phyloP scores from a whole-genome alignment of 2,329 filamentous ascomycete genomes.

The Sclerotinia glacialis region DNA sequence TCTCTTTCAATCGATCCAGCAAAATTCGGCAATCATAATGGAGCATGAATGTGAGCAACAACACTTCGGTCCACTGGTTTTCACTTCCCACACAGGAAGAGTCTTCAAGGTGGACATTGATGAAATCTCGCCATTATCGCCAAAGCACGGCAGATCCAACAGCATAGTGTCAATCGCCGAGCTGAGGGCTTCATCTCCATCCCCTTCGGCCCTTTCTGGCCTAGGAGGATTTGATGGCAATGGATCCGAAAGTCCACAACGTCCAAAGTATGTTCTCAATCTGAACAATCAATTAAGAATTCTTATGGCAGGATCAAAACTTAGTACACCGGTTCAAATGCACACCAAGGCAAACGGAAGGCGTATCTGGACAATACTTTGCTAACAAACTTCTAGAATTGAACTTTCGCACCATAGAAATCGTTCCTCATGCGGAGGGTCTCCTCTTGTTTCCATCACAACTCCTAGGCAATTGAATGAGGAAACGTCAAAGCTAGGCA shows the following conservation, averaged over 20 bases:
- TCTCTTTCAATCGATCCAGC: neutral
- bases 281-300: neutral
- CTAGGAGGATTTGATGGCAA: constrained; percentile 6
- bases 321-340: neutral
- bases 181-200: constrained; percentile 4
- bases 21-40: constrained; percentile 1
- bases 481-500: neutral
- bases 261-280: constrained; percentile 1
- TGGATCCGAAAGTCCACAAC: neutral
- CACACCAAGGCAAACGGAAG: neutral
- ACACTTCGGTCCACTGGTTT: constrained; percentile 17
- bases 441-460: constrained; percentile 6
- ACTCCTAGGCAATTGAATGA: neutral
- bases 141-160: constrained; percentile 1
- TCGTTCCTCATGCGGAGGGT: constrained; percentile 7
- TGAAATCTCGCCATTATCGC: constrained; percentile 5
- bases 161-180: constrained; percentile 13
- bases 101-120: constrained; percentile 24
- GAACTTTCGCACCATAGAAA: neutral
- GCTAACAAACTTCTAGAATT: constrained; percentile 1
- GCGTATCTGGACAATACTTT: neutral
- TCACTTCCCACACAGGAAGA: constrained; percentile 23
- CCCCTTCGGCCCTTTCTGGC: neutral
- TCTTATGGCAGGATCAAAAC: neutral
- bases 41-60: constrained; percentile 18